Evolutionary conservation across 2,329 filamentous ascomycete species (phyloP), one percentile per base, ranked within the genome.

Genomic region (Microcyclospora pomicola): DNA sequence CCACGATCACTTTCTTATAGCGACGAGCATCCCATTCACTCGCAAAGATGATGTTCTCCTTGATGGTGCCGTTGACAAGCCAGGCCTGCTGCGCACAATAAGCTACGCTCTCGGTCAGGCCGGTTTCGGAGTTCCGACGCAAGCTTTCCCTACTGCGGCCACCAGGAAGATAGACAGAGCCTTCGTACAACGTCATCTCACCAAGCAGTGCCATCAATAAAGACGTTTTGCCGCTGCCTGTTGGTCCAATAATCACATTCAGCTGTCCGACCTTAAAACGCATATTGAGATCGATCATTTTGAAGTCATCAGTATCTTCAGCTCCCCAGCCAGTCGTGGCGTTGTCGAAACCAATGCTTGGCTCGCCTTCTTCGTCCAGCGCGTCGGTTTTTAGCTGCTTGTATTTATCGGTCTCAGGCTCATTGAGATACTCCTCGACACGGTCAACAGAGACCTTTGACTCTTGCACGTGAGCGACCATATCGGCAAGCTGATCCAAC

Each of bases 401-500:
- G 55, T 95, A 96, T 59, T 98, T 98, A 41, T 92, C 85, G 0
- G 91, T 98, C 64, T 98, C 91, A 6, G 91, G 86, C 57, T 98
- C 91, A 40, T 72, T 78, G 31, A 98, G 62, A 52, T 95, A 98
- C 50, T 93, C 82, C 55, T 98, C 88, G 6, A 98, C 84, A 67
- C 91, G 87, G 54, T 95, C 87, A 36, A 98, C 78, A 0, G 91
- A 98, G 14, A 98, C 88, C 64, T 93, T 93, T 15, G 87, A 84
- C 62, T 98, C 91, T 63, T 95, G 86, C 3, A 98, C 87, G 62
- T 96, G 91, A 9, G 91, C 91, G 54, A 96, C 81, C 91, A 98
- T 98, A 60, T 98, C 91, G 36, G 91, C 91, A 38, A 98, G 72
- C 62, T 96, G 88, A 59, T 98, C 91, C 33, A 98, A 68, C 4